phyloP scores from a whole-genome alignment of 192 early-diverging fungal genomes.

The Coemansia sp. region DNA sequence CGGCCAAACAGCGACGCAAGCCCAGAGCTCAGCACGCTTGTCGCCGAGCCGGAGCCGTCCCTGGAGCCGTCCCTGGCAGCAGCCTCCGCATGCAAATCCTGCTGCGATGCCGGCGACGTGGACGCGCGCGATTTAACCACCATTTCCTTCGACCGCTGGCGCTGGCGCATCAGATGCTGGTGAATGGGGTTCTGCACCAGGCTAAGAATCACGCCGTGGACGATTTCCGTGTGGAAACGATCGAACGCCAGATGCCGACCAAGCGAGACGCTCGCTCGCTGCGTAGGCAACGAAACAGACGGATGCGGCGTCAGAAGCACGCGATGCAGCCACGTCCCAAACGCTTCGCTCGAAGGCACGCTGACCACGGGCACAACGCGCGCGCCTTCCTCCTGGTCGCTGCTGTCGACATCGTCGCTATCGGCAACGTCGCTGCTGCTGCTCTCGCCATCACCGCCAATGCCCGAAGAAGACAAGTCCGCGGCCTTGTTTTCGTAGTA shows the following conservation, averaged over 20 bases:
- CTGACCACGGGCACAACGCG: constrained; percentile 13
- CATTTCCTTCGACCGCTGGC: constrained; percentile 40
- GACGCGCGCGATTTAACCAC: constrained; percentile 36
- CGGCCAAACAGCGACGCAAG: constrained; percentile 44
- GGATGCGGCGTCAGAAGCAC: constrained; percentile 50
- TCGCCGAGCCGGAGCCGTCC: background rate
- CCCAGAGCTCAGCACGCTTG: constrained; percentile 16
- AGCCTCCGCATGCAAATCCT: background rate
- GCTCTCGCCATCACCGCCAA: background rate
- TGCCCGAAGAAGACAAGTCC: background rate
- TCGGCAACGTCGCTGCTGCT: background rate
- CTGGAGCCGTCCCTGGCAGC: background rate
- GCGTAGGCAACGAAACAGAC: constrained; percentile 46
- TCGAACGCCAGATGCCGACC: constrained; percentile 42
- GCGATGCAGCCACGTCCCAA: constrained; percentile 54
- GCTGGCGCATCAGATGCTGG: constrained; percentile 34
- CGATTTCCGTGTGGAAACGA: constrained; percentile 51
- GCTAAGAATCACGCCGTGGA: constrained; percentile 50
- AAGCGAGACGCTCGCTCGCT: constrained; percentile 41
- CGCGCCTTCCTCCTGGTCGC: background rate
- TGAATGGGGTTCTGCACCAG: constrained; percentile 41
- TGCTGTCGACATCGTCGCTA: background rate
- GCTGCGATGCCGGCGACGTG: background rate
- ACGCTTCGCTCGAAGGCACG: constrained; percentile 13
- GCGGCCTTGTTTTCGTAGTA: constrained; percentile 34